Conservation (phyloP, 2,329 filamentous ascomycete species). For the Beauveria sp. region DNA sequence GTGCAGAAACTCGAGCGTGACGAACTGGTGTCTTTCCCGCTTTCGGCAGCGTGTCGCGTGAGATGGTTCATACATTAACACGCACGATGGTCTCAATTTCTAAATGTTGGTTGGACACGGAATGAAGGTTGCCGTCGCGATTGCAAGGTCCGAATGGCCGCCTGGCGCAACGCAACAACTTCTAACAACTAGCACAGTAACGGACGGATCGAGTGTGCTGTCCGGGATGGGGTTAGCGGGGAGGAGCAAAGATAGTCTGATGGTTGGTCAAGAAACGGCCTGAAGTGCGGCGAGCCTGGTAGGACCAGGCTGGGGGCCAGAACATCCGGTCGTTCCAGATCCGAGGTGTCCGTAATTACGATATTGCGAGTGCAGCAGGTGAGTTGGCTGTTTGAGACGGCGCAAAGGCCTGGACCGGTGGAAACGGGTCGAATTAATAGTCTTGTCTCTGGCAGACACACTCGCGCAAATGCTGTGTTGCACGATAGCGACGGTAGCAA, state of each 20-base stretch:
- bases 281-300: neutral
- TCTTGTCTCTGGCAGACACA: neutral
- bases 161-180: neutral
- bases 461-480: neutral
- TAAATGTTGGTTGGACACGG: neutral
- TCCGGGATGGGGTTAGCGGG: neutral
- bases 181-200: neutral
- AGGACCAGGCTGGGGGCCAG: neutral
- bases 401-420: neutral
- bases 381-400: neutral
- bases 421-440: neutral
- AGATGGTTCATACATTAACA: neutral
- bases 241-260: neutral
- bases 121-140: neutral
- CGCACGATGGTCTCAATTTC: neutral
- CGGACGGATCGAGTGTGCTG: neutral
- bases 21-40: neutral
- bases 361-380: neutral
- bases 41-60: conserved; percentile 9
- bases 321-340: neutral
- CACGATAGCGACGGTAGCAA: neutral
- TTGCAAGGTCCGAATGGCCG: neutral
- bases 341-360: conserved; percentile 8
- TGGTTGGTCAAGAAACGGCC: neutral
- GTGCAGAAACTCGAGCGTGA: neutral